Conservation (phyloP, 208 protist genomes). For the Strigomonas culicis region DNA sequence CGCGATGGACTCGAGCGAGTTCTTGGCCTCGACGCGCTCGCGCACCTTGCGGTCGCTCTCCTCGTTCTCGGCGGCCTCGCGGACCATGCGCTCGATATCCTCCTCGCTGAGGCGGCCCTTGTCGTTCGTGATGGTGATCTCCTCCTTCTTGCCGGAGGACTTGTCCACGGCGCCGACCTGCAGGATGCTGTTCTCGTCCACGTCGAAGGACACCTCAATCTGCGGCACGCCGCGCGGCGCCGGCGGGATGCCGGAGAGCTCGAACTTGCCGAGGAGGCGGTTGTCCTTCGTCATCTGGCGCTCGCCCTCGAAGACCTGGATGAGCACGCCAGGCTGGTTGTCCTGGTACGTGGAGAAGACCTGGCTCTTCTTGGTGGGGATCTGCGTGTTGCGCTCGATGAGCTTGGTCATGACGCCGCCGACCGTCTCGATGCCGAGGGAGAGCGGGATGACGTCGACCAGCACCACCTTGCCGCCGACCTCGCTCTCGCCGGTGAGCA, state of each 20-base stretch:
- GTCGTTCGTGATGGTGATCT: slow-evolving; percentile 93
- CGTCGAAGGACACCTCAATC: slow-evolving; percentile 96
- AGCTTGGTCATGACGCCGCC: slow-evolving; percentile 92
- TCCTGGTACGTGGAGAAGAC: slow-evolving; percentile 98
- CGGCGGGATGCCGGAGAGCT: slow-evolving; percentile 93
- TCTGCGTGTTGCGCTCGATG: slow-evolving; percentile 86
- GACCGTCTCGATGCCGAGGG: slow-evolving; percentile 95
- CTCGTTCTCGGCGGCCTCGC: slow-evolving; percentile 78
- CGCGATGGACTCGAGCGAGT: slow-evolving; percentile 42
- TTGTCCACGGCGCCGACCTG: slow-evolving; percentile 96
- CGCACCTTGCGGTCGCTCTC: slow-evolving; percentile 86
- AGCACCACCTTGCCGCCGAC: slow-evolving; percentile 94
- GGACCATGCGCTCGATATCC: slow-evolving; percentile 29
- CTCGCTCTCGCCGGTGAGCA: slow-evolving; percentile 75
- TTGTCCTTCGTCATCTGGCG: slow-evolving; percentile 97
- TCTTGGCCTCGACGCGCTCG: slow-evolving; percentile 88
- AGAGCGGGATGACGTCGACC: slow-evolving; percentile 95
- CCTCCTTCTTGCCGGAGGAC: slow-evolving; percentile 82
- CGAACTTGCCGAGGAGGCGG: slow-evolving; percentile 96
- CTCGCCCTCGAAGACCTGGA: slow-evolving; percentile 99
- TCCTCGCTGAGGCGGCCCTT: slow-evolving; percentile 58
- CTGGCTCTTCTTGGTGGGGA: slow-evolving; percentile 77
- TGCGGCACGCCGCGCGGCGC: slow-evolving; percentile 96
- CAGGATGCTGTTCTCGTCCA: slow-evolving; percentile 98
- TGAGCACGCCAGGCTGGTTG: slow-evolving; percentile 98